Evolutionary conservation across 495 filamentous ascomycete species (phyloP), one percentile per base, ranked within the genome.

Genomic region (Collariella sp.): DNA sequence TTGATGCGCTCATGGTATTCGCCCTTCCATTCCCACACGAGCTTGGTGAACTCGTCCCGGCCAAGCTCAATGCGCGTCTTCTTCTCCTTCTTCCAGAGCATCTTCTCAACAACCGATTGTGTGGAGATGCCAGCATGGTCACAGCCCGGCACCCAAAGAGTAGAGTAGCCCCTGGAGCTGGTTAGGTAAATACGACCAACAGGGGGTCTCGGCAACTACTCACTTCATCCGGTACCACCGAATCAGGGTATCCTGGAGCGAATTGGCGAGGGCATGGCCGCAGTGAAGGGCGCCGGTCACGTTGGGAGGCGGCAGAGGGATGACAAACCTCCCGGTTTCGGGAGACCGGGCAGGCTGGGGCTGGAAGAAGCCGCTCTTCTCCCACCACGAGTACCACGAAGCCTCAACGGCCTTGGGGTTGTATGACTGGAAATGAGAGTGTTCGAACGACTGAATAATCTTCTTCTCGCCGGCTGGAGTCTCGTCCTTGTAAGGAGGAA

Each of bases 241-340:
- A 53, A 89, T 87, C 70, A 91, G 75, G 11, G 83, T 76, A 64
- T 91, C 87, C 68, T 91, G 86, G 36, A 89, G 72, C 26, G 83
- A 75, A 55, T 74, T 77, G 13, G 76, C 73, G 23, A 83, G 61
- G 29, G 79, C 80, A 59, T 83, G 80, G 48, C 80, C 66, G 49
- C 62, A 65, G 55, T 76, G 75, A 34, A 78, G 69, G n/a, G 68
- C 71, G 23, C 75, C 75, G 11, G 75, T 77, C 40, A 93, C 85
- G 61, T 93, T 93, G 20, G 88, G 87, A 29, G 88, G 88, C 40
- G 88, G 88, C 24, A 72, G 64, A 36, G 71, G 65, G 58, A 91
- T 87, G 49, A 89, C 82, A 59, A 89, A 91, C 34, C 83, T 79
- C 36, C 85, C 80, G 56, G 79, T 80, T 64, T 89, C 80, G 44